phyloP scores from a whole-genome alignment of 805 yeast genomes.

The Blastobotrys parvus region DNA sequence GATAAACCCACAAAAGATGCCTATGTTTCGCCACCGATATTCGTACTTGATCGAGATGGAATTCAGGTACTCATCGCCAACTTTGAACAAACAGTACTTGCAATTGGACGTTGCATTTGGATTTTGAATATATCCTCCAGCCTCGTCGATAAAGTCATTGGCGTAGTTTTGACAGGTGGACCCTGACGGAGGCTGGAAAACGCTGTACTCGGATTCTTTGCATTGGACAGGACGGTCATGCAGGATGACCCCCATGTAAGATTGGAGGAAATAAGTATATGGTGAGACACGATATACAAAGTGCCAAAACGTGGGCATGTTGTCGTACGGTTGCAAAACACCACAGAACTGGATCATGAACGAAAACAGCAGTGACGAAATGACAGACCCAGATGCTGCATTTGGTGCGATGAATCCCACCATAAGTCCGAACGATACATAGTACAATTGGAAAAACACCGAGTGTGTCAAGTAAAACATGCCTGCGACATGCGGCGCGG shows the following conservation, averaged over 20 bases:
- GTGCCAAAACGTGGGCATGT: constrained; percentile 76
- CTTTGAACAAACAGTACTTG: constrained; percentile 33
- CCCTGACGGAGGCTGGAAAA: constrained; percentile 48
- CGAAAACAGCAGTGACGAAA: constrained; percentile 46
- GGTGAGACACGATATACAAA: constrained; percentile 75
- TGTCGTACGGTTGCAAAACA: constrained; percentile 46
- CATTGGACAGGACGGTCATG: constrained; percentile 49
- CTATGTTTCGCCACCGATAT: constrained; percentile 58
- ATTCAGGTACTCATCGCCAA: constrained; percentile 36
- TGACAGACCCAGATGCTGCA: constrained; percentile 56
- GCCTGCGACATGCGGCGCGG: constrained; percentile 40
- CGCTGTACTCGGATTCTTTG: constrained; percentile 38
- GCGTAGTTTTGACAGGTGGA: constrained; percentile 56
- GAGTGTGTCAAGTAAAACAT: constrained; percentile 42
- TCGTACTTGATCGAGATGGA: constrained; percentile 36
- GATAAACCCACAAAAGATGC: constrained; percentile 50
- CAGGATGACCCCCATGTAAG: constrained; percentile 40
- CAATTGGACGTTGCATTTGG: constrained; percentile 39
- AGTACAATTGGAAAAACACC: constrained; percentile 43
- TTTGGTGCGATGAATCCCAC: constrained; percentile 51
- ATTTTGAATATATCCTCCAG: constrained; percentile 51
- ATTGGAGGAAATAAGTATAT: constrained; percentile 59
- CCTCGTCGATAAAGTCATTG: constrained; percentile 32
- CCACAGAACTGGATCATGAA: constrained; percentile 60
- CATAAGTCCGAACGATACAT: constrained; percentile 46